Percentiles rank a stretch among this genome's conserved stretches.
These are phyloP conservation scores for Mycena capillaripes DNA, from an alignment of 768 basidiomycete genomes.

Conservation along the genomic window DNA sequence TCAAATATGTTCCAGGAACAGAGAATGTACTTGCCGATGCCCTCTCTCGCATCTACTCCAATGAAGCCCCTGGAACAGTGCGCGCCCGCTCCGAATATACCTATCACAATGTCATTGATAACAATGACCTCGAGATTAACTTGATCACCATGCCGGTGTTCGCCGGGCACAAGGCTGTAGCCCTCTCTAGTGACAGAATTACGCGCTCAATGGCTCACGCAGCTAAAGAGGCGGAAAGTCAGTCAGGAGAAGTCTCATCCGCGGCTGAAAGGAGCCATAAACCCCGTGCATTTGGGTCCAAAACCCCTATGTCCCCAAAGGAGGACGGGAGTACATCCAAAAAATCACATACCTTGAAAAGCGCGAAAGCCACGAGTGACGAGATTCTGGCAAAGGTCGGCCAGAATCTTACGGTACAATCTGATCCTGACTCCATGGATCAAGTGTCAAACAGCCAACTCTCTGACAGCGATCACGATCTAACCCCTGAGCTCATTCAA, in stretches of 20 bases:
- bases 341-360: too few species aligned
- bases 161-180: neutral
- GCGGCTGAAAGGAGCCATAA: too few species aligned
- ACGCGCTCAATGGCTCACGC: slow-evolving; percentile 10
- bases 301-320: too few species aligned
- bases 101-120: neutral
- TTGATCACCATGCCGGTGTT: slow-evolving; percentile 8
- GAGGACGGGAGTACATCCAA: slow-evolving; percentile 12
- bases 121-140: neutral
- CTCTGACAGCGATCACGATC: too few species aligned
- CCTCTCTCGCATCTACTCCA: slow-evolving; percentile 2
- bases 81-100: slow-evolving; percentile 2
- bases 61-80: slow-evolving; percentile 2
- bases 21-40: neutral
- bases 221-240: too few species aligned
- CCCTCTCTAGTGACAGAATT: slow-evolving; percentile 2
- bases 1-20: slow-evolving; percentile 1
- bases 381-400: neutral
- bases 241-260: slow-evolving; percentile 1
- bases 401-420: too few species aligned
- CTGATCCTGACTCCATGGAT: too few species aligned
- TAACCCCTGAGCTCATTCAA: neutral
- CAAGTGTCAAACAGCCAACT: too few species aligned
- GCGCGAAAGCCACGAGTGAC: too few species aligned
- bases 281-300: too few species aligned